phyloP scores from a whole-genome alignment of 1,284 basidiomycete genomes.

The Fomitopsis palustris region DNA sequence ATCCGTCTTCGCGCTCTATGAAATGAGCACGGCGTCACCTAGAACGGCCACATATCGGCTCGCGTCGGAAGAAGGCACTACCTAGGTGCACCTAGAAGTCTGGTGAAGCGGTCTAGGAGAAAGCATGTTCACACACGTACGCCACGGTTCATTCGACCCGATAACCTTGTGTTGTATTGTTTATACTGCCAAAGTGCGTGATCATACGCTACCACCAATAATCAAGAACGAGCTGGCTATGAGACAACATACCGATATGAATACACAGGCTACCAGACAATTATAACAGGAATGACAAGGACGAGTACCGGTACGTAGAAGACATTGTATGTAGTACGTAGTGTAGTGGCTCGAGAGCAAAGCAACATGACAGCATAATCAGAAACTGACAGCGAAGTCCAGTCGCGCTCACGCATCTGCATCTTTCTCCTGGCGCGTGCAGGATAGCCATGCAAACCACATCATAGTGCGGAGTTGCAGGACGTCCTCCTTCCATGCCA shows the following conservation, averaged over 20 bases:
- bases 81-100: not conserved
- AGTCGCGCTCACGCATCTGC: constrained; percentile 19
- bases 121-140: not conserved
- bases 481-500: constrained; percentile 93
- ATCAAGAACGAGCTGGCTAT: not conserved
- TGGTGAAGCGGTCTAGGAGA: not conserved
- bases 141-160: not conserved
- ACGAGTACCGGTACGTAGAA: not conserved
- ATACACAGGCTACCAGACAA: not conserved
- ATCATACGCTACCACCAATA: not conserved
- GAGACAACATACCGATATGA: not conserved
- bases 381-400: not conserved
- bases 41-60: not conserved
- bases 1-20: not conserved
- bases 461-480: constrained; percentile 89
- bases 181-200: not conserved
- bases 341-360: not conserved
- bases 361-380: not conserved
- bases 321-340: not conserved
- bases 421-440: constrained; percentile 47
- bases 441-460: constrained; percentile 88
- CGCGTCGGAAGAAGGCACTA: not conserved
- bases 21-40: not conserved
- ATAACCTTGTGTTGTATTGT: not conserved
- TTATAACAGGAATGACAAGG: not conserved